These are phyloP conservation scores for Halophytophthora batemanensis DNA, from an alignment of 352 stramenopile genomes.

Conservation along the genomic window DNA sequence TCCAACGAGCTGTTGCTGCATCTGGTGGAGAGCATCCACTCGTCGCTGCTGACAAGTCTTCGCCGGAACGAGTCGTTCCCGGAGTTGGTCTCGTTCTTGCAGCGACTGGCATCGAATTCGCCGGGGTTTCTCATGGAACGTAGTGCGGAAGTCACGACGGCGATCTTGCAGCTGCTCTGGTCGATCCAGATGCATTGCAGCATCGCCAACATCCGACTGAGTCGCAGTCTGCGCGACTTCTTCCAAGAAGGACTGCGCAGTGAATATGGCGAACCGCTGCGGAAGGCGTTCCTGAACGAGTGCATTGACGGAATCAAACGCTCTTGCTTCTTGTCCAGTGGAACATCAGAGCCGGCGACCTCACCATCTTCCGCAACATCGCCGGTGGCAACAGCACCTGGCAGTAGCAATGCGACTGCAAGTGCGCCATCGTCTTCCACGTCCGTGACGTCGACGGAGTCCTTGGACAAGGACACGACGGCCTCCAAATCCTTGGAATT, in stretches of 20 bases:
- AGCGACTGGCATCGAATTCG: slow-evolving; percentile 63
- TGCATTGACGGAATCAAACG: slow-evolving; percentile 78
- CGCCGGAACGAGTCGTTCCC: slow-evolving; percentile 58
- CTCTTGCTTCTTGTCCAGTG: slow-evolving; percentile 45
- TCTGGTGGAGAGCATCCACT: slow-evolving; percentile 66
- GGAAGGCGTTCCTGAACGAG: slow-evolving; percentile 68
- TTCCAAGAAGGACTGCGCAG: slow-evolving; percentile 80
- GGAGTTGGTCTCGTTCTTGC: slow-evolving; percentile 76
- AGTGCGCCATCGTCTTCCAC: slow-evolving; percentile 10
- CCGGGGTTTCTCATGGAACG: slow-evolving; percentile 74
- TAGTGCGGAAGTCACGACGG: slow-evolving; percentile 52
- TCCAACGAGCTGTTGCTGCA: slow-evolving; percentile 68
- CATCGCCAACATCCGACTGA: slow-evolving; percentile 57
- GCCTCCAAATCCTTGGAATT: slow-evolving; percentile 77
- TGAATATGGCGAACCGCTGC: slow-evolving; percentile 60
- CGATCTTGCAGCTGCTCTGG: slow-evolving; percentile 76
- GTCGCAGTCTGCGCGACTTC: slow-evolving; percentile 68
- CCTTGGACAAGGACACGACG: slow-evolving; percentile 32
- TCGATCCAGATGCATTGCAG: slow-evolving; percentile 78
- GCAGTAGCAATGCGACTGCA: slow-evolving; percentile 14
- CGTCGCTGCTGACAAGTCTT: slow-evolving; percentile 45
- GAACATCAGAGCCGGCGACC: slow-evolving; percentile 11
- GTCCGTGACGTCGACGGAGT: slow-evolving; percentile 11
- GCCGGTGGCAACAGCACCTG: slow-evolving; percentile 9
- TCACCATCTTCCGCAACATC: slow-evolving; percentile 14